Evolutionary conservation across 2,329 filamentous ascomycete species (phyloP).

Genomic region (Monilinia vaccinii-corymbosi): DNA sequence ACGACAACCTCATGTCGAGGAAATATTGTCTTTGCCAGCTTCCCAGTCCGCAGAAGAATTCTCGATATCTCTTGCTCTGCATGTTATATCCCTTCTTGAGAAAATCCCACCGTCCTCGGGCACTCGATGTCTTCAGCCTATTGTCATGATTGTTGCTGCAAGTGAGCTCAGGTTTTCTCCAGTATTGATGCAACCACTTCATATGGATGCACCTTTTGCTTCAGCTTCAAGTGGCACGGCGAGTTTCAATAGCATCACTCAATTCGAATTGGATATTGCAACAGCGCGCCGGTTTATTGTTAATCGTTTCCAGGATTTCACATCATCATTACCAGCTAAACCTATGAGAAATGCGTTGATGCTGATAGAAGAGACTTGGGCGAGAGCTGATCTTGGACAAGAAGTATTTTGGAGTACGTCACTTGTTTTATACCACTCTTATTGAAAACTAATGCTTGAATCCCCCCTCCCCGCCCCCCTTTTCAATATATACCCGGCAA

Average conservation of each 20-base stretch:
- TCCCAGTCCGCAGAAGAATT: conserved; percentile 21
- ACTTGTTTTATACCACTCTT: not conserved
- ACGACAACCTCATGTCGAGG: conserved; percentile 5
- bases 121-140: conserved; percentile 25
- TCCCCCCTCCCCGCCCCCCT: too few relatives aligned
- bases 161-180: conserved; percentile 21
- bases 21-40: conserved; percentile 12
- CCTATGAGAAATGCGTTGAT: conserved; percentile 20
- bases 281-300: conserved; percentile 21
- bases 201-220: not conserved
- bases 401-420: conserved; percentile 21
- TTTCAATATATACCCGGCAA: not conserved
- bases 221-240: not conserved
- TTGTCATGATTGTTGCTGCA: conserved; percentile 22
- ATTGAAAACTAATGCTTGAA: not conserved
- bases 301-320: conserved; percentile 23
- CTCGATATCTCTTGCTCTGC: conserved; percentile 23
- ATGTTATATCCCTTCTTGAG: conserved; percentile 23
- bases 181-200: not conserved
- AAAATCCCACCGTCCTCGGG: conserved; percentile 21
- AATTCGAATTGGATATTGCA: conserved; percentile 24
- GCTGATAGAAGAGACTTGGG: conserved; percentile 25
- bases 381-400: conserved; percentile 18
- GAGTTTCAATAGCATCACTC: conserved; percentile 20
- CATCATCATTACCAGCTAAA: conserved; percentile 23